Conservation (phyloP, 306 rosid genomes). For the Delonix regia region DNA sequence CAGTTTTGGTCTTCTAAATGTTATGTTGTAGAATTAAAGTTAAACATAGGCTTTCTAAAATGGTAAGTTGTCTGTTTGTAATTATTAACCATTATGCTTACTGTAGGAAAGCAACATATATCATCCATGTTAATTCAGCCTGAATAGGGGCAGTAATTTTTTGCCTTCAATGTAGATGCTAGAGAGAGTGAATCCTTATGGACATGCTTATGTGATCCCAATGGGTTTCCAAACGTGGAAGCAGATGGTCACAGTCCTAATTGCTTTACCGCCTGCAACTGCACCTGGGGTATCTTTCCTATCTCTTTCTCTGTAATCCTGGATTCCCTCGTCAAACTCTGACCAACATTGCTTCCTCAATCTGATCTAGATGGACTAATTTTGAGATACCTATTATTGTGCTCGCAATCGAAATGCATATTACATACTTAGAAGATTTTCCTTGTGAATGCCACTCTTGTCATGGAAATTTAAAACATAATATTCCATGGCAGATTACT, state of each 20-base stretch:
- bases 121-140: conserved; percentile 3
- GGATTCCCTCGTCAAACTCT: conserved; percentile 3
- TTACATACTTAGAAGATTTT: not conserved
- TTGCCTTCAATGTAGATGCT: conserved; percentile 52
- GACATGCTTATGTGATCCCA: conserved; percentile 76
- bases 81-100: not conserved
- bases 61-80: not conserved
- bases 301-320: conserved; percentile 24
- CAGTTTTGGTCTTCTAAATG: not conserved
- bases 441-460: not conserved
- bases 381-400: conserved; percentile 1
- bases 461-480: not conserved
- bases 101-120: not conserved
- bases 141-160: conserved; percentile 32
- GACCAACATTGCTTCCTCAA: not conserved
- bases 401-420: not conserved
- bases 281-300: conserved; percentile 71
- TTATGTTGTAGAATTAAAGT: conserved; percentile 8
- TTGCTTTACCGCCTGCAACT: conserved; percentile 88
- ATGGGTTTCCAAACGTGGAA: conserved; percentile 76
- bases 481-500: not conserved
- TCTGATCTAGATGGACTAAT: conserved; percentile 6
- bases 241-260: conserved; percentile 47
- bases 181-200: conserved; percentile 53
- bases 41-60: conserved; percentile 1